Evolutionary conservation across 2,329 filamentous ascomycete species (phyloP), one percentile per base, ranked within the genome.

Genomic region (Phialocephala sp.): DNA sequence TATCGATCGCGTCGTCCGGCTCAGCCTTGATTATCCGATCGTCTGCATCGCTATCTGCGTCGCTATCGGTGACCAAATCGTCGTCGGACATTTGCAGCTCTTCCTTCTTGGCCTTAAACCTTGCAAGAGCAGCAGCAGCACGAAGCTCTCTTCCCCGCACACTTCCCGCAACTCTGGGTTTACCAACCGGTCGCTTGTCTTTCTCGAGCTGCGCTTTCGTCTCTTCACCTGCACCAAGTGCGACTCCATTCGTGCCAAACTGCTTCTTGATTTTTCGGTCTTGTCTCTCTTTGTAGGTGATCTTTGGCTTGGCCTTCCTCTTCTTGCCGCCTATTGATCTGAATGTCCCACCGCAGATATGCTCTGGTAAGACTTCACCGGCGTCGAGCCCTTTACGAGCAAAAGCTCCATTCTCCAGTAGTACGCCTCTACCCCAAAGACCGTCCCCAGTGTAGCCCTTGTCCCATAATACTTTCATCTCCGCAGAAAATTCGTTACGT

Each of bases 341-440:
- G 75, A 90, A 97, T 3, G 91, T 93, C 1, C 93, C 93, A 68
- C 93, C 93, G 72, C 93, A 97, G 1, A 95, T 80, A 75, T 93
- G 88, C 73, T 92, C 86, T 0, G 90, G 87, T 55, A 92, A 79
- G 18, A 81, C 75, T 68, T 91, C 88, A 41, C 83, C 82, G 0
- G 82, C 80, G 1, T 77, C 76, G 11, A 87, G 80, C 0, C 80
- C 81, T 56, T 87, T 83, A 50, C 73, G 79, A 70, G 87, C 84
- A 74, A 86, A 89, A n/a, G 81, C 79, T 24, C 88, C 89, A 3
- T 84, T 88, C 24, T 81, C 79, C 54, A 95, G 77, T 8, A 84
- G 80, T 45, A 87, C 82, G 0, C 93, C 93, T 35, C 87, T 81
- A 8, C 92, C 92, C 93, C 93, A 97, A 57, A 97, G 78, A 0